phyloP scores from a whole-genome alignment of 2,329 filamentous ascomycete genomes.

The Claviceps fusiformis region DNA sequence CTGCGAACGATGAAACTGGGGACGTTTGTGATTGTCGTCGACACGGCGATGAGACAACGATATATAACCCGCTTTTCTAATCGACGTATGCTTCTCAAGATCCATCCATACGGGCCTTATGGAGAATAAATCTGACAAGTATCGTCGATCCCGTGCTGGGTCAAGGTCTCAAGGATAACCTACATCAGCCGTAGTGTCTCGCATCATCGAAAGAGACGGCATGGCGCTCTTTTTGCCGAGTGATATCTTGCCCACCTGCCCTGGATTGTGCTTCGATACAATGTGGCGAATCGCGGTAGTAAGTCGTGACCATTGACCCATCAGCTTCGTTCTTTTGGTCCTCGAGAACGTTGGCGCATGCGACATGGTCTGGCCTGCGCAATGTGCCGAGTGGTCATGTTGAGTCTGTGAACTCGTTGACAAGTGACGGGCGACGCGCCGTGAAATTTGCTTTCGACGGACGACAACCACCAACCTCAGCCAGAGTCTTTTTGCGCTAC shows the following conservation, averaged over 20 bases:
- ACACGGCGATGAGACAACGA: background rate
- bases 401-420: no score
- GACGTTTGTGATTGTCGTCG: background rate
- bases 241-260: background rate
- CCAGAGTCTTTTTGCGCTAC: no score
- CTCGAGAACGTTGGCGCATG: no score
- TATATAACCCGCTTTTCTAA: background rate
- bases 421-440: no score
- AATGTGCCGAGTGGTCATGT: no score
- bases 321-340: background rate
- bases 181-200: no score
- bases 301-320: background rate
- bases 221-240: background rate
- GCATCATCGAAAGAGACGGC: no score
- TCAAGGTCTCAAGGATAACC: background rate
- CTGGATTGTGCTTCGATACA: background rate
- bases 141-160: background rate
- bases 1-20: background rate
- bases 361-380: no score
- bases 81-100: background rate
- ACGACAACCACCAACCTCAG: background rate
- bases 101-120: background rate
- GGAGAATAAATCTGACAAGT: background rate
- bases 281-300: background rate
- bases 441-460: no score